Evolutionary conservation across 345 rosid species (phyloP).

Genomic region (Xanthoceras sorbifolium): DNA sequence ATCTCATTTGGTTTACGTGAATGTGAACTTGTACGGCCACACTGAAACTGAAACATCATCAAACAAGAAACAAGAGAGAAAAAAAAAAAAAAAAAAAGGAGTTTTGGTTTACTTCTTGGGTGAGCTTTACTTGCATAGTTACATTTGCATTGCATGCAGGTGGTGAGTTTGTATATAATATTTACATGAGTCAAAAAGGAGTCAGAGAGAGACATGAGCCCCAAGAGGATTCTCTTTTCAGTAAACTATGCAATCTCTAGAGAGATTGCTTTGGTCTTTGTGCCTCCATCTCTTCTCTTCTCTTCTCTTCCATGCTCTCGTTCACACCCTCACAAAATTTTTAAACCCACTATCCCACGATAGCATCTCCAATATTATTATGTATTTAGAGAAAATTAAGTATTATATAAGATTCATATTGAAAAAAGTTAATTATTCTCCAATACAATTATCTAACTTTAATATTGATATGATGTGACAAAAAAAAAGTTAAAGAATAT

Average conservation of each 20-base stretch:
- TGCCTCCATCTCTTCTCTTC: neutral
- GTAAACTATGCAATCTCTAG: neutral
- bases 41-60: neutral
- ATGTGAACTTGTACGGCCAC: constrained; percentile 25
- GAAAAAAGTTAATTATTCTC: too few species aligned
- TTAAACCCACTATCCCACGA: too few species aligned
- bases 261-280: neutral
- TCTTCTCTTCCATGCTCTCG: too few species aligned
- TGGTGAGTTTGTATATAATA: neutral
- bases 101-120: constrained; percentile 11
- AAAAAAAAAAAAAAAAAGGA: neutral
- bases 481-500: too few species aligned
- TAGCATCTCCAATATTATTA: too few species aligned
- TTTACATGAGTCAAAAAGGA: neutral
- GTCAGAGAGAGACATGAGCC: neutral
- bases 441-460: too few species aligned
- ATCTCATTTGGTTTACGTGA: constrained; percentile 16
- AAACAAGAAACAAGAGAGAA: neutral
- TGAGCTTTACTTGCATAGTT: constrained; percentile 30
- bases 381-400: too few species aligned
- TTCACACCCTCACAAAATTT: too few species aligned
- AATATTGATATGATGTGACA: too few species aligned
- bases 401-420: too few species aligned
- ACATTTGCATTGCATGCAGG: neutral
- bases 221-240: constrained; percentile 4